Evolutionary conservation across 192 early-diverging fungal species (phyloP).

Genomic region (Oehlia diaphana): DNA sequence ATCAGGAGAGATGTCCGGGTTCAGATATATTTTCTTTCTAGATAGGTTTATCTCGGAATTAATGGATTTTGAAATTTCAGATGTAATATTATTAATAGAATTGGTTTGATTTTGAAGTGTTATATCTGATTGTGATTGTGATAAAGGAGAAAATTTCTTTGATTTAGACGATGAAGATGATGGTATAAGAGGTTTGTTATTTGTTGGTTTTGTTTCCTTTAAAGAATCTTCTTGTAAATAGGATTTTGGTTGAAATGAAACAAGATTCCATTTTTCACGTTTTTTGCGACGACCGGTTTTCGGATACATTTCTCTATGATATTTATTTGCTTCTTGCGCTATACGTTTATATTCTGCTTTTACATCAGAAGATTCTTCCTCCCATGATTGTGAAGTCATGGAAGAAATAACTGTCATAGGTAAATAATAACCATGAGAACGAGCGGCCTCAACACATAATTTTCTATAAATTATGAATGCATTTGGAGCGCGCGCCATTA

Average conservation of each 20-base stretch:
- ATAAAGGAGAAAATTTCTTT: neutral
- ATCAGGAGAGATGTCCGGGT: neutral
- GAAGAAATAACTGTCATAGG: constrained; percentile 18
- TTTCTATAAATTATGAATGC: constrained; percentile 11
- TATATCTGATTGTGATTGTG: too few species aligned
- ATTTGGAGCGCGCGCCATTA: neutral
- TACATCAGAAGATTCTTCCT: neutral
- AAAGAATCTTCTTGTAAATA: neutral
- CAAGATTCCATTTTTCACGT: neutral
- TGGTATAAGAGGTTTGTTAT: neutral
- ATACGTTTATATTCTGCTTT: neutral
- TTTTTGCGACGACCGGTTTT: neutral
- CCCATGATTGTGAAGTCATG: constrained; percentile 9
- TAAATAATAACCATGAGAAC: neutral
- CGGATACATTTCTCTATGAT: neutral
- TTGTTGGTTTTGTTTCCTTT: neutral
- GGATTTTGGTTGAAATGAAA: neutral
- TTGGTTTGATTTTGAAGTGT: neutral
- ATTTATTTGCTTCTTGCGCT: constrained; percentile 1
- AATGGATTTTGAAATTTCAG: neutral
- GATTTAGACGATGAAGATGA: neutral
- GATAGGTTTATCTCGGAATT: neutral
- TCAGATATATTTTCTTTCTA: neutral
- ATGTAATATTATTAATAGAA: neutral
- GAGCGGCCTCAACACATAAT: neutral